Conservation (phyloP, 768 basidiomycete genomes). For the Leccinum olivaceopallidum region DNA sequence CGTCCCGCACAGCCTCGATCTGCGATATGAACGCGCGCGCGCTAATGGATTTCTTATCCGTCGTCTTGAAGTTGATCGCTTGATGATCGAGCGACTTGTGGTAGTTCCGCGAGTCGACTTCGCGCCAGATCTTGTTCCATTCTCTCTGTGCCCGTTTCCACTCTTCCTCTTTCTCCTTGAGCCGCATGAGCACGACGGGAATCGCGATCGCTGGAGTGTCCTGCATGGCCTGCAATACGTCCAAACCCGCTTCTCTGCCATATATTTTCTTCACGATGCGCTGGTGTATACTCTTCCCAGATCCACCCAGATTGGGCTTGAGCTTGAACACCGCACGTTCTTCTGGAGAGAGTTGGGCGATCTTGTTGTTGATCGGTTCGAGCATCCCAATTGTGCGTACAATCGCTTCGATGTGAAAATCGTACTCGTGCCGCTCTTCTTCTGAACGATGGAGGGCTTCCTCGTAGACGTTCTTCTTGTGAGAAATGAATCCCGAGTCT, state of each 20-base stretch:
- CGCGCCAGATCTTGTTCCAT: slow-evolving; percentile 99
- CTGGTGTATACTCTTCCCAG: slow-evolving; percentile 84
- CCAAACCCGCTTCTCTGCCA: slow-evolving; percentile 79
- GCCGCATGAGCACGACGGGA: slow-evolving; percentile 82
- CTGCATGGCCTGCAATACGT: slow-evolving; percentile 86
- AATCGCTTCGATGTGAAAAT: slow-evolving; percentile 97
- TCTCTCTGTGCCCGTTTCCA: slow-evolving; percentile 97
- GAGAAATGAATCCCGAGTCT: slow-evolving; percentile 86
- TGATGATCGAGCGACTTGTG: slow-evolving; percentile 93
- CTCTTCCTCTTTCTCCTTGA: slow-evolving; percentile 97
- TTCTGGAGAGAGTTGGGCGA: slow-evolving; percentile 72
- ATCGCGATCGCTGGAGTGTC: slow-evolving; percentile 88
- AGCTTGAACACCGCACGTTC: slow-evolving; percentile 82
- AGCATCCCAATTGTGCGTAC: slow-evolving; percentile 86
- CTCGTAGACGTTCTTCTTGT: slow-evolving; percentile 95
- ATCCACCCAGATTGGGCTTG: slow-evolving; percentile 85
- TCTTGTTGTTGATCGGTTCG: slow-evolving; percentile 89
- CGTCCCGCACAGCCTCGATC: slow-evolving; percentile 82
- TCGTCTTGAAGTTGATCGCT: slow-evolving; percentile 84
- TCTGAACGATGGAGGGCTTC: slow-evolving; percentile 96
- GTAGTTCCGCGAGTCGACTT: slow-evolving; percentile 93
- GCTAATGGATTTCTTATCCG: slow-evolving; percentile 83
- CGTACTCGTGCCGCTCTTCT: slow-evolving; percentile 98
- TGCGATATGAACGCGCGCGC: slow-evolving; percentile 78
- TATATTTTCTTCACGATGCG: slow-evolving; percentile 97